Evolutionary conservation across 208 protist species (phyloP).

Genomic region (Crithidia acanthocephali): DNA sequence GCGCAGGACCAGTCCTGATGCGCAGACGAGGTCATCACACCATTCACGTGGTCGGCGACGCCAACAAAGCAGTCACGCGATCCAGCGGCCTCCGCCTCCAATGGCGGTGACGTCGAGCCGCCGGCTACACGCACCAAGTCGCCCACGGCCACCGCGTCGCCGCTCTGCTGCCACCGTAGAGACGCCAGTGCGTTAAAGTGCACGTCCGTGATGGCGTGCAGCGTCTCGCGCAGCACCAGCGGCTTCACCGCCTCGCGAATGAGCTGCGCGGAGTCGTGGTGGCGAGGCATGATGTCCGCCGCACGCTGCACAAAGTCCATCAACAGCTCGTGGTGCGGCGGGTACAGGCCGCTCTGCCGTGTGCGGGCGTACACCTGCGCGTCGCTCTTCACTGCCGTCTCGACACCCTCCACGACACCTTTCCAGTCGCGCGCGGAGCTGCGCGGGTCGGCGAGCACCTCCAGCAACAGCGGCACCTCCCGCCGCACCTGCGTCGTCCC

Average conservation of each 20-base stretch:
- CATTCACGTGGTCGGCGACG: slow-evolving; percentile 74
- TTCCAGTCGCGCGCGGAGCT: slow-evolving; percentile 49
- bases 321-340: slow-evolving; percentile 74
- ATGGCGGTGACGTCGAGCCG: neutral
- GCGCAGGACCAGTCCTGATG: slow-evolving; percentile 60
- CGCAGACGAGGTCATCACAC: slow-evolving; percentile 45
- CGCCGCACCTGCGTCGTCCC: slow-evolving; percentile 57
- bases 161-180: slow-evolving; percentile 55
- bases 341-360: slow-evolving; percentile 73
- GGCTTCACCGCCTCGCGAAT: slow-evolving; percentile 69
- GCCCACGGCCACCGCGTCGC: slow-evolving; percentile 47
- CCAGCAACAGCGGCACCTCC: slow-evolving; percentile 61
- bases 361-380: slow-evolving; percentile 35
- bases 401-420: slow-evolving; percentile 35
- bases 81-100: neutral
- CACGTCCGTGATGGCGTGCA: slow-evolving; percentile 74
- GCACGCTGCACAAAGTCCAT: slow-evolving; percentile 75
- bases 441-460: slow-evolving; percentile 42
- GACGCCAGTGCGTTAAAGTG: slow-evolving; percentile 87
- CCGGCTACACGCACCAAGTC: slow-evolving; percentile 54
- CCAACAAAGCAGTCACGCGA: slow-evolving; percentile 76
- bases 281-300: slow-evolving; percentile 42
- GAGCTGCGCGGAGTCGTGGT: slow-evolving; percentile 76
- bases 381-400: slow-evolving; percentile 49
- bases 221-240: slow-evolving; percentile 64